phyloP scores from a whole-genome alignment of 768 basidiomycete species.

The Suillus subalutaceus region DNA sequence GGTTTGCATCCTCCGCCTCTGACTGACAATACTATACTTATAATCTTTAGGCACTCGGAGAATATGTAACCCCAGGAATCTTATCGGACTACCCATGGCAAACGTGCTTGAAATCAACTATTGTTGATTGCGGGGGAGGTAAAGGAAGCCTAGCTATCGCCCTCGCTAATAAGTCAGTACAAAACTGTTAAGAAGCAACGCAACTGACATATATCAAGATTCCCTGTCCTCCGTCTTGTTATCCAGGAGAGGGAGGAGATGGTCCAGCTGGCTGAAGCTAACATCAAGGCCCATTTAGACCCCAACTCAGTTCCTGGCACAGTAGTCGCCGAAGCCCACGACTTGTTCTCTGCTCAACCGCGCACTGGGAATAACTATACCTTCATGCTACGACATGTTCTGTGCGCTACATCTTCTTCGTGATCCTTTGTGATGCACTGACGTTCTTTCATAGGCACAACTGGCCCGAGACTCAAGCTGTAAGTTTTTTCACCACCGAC shows the following conservation, averaged over 20 bases:
- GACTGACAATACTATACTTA: neutral
- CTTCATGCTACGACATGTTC: conserved; percentile 9
- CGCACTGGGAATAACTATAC: neutral
- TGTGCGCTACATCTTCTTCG: neutral
- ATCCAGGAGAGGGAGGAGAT: conserved; percentile 40
- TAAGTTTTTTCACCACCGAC: neutral
- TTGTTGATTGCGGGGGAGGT: conserved; percentile 45
- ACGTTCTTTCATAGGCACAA: conserved; percentile 12
- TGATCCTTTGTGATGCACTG: neutral
- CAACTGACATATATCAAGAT: conserved; percentile 2
- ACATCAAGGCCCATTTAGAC: conserved; percentile 32
- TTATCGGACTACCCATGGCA: conserved; percentile 44
- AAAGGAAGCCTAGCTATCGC: conserved; percentile 44
- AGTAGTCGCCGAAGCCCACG: conserved; percentile 41
- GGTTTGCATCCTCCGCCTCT: neutral
- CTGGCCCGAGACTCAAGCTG: conserved; percentile 18
- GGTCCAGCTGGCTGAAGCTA: neutral
- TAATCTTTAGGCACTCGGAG: conserved; percentile 7
- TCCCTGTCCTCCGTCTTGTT: conserved; percentile 27
- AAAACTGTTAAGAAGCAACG: neutral
- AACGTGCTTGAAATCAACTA: conserved; percentile 36
- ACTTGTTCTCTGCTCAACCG: conserved; percentile 43
- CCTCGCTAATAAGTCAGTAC: conserved; percentile 37
- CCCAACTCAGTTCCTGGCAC: conserved; percentile 35
- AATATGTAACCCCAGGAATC: conserved; percentile 35